Evolutionary conservation across 169 alveolate genomes (phyloP).

Genomic region (Perkinsus olseni): DNA sequence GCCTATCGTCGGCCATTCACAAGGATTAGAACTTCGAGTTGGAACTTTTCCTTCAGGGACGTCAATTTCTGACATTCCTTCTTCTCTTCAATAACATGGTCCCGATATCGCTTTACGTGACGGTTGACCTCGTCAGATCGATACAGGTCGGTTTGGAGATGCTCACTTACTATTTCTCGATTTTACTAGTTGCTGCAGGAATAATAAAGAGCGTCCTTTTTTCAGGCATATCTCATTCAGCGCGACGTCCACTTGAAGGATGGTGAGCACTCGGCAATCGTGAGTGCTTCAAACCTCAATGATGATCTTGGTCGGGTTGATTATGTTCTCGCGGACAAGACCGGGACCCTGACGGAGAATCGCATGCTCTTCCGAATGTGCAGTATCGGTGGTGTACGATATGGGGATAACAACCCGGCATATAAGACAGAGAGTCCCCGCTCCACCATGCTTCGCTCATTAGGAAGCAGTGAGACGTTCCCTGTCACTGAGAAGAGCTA

Average conservation of each 20-base stretch:
- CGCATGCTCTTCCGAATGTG: slow-evolving; percentile 17
- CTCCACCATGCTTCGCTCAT: not conserved
- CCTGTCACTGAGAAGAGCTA: not conserved
- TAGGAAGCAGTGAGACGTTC: not conserved
- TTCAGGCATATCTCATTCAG: not conserved
- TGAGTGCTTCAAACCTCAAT: not conserved
- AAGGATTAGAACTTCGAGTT: too few species aligned
- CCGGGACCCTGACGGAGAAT: slow-evolving; percentile 38
- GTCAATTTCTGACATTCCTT: not conserved
- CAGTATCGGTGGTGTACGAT: not conserved
- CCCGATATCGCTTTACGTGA: not conserved
- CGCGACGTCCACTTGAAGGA: not conserved
- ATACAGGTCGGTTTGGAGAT: not conserved
- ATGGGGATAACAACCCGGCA: not conserved
- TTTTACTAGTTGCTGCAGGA: too few species aligned
- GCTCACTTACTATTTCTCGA: not conserved
- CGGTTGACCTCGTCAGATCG: not conserved
- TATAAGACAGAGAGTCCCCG: too few species aligned
- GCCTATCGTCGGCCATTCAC: too few species aligned
- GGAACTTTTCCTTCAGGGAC: not conserved
- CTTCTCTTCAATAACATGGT: slow-evolving; percentile 5
- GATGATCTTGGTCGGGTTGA: slow-evolving; percentile 14
- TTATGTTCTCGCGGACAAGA: slow-evolving; percentile 26
- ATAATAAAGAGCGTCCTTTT: not conserved
- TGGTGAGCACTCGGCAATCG: not conserved